phyloP scores from a whole-genome alignment of 129 eudicot genomes.

The Chrysanthemum lavandulifolium region DNA sequence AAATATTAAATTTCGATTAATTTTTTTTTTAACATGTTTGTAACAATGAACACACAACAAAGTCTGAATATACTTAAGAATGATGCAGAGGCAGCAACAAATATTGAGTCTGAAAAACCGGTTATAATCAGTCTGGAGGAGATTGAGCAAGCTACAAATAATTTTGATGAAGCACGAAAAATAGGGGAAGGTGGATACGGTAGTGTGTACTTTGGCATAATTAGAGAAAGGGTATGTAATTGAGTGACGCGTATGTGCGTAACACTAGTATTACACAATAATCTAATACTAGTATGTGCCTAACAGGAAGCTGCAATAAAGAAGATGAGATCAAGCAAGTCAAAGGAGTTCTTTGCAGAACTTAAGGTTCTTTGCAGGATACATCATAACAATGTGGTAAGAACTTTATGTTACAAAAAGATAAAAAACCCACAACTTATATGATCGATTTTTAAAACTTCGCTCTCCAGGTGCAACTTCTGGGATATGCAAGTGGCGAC shows the following conservation, averaged over 20 bases:
- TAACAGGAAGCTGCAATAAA: conserved; percentile 47
- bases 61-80: conserved; percentile 6
- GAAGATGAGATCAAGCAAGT: conserved; percentile 43
- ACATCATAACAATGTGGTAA: conserved; percentile 49
- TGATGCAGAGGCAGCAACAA: conserved; percentile 35
- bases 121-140: conserved; percentile 37
- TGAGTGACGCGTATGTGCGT: no score
- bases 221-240: conserved; percentile 36
- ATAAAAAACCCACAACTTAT: neutral
- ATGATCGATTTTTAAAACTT: conserved; percentile 1
- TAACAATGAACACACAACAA: neutral
- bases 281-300: conserved; percentile 22
- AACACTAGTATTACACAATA: neutral
- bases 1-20: no score
- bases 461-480: conserved; percentile 35
- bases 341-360: conserved; percentile 47
- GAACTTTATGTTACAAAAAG: neutral
- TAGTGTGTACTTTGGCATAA: conserved; percentile 45
- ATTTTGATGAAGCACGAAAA: conserved; percentile 37
- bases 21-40: no score
- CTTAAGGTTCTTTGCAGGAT: conserved; percentile 49
- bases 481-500: conserved; percentile 50
- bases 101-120: conserved; percentile 40
- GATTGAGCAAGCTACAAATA: conserved; percentile 38
- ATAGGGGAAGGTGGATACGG: conserved; percentile 48